Conservation (phyloP, 495 filamentous ascomycete genomes). For the Penicillium subrubescens region DNA sequence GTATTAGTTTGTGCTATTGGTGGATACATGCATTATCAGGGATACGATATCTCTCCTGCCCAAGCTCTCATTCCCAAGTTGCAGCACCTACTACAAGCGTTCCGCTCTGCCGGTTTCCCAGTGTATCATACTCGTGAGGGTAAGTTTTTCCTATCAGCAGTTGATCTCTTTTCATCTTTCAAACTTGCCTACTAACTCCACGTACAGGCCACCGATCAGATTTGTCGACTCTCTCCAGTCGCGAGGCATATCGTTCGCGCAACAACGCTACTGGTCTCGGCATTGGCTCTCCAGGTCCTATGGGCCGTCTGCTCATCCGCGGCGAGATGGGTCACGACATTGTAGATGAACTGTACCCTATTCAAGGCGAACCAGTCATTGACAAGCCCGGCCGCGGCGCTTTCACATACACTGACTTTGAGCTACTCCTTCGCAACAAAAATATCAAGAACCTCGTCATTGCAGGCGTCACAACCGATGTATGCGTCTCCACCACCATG, state of each 20-base stretch:
- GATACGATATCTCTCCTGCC: conserved; percentile 56
- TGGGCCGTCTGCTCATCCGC: conserved; percentile 65
- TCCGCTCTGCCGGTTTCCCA: conserved; percentile 59
- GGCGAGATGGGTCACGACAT: conserved; percentile 66
- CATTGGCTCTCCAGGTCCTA: conserved; percentile 62
- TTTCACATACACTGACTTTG: conserved; percentile 66
- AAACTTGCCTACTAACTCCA: conserved; percentile 17
- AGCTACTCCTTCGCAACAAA: conserved; percentile 58
- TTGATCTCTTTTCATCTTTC: not conserved
- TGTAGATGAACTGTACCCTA: conserved; percentile 59
- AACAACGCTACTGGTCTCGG: conserved; percentile 57
- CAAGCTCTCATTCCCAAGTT: conserved; percentile 59
- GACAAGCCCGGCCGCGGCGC: conserved; percentile 71
- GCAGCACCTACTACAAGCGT: conserved; percentile 55
- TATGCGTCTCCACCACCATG: conserved; percentile 69
- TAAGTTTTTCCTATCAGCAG: conserved; percentile 9
- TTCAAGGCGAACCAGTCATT: conserved; percentile 60
- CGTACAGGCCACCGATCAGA: conserved; percentile 61
- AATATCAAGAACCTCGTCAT: conserved; percentile 69
- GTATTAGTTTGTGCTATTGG: conserved; percentile 56
- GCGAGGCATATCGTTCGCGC: conserved; percentile 56
- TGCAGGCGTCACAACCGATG: conserved; percentile 69
- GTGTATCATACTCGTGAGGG: conserved; percentile 70
- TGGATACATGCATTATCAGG: conserved; percentile 63
- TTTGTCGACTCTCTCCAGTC: conserved; percentile 58